Evolutionary conservation across 306 rosid genomes (phyloP).

Genomic region (Macrotyloma uniflorum): DNA sequence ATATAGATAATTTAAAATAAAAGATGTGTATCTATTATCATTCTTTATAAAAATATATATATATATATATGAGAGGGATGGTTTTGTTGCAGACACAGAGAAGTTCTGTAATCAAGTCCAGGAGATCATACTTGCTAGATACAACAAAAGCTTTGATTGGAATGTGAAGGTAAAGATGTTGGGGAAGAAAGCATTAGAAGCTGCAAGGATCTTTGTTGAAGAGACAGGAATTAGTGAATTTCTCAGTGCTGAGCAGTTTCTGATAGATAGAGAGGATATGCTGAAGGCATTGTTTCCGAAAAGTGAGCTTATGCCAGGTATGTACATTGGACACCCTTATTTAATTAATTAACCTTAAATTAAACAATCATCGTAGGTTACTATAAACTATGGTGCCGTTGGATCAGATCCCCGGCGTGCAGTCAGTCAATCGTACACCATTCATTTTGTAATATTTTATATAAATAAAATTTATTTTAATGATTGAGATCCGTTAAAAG

Average conservation of each 20-base stretch:
- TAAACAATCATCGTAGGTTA: neutral
- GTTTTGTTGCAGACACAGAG: constrained; percentile 73
- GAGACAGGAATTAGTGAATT: constrained; percentile 71
- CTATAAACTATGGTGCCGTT: neutral
- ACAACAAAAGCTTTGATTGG: constrained; percentile 87
- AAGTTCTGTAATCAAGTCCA: constrained; percentile 84
- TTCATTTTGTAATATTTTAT: too few species aligned
- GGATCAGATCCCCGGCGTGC: neutral
- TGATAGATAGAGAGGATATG: constrained; percentile 79
- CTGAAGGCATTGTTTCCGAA: constrained; percentile 70
- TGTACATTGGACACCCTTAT: neutral
- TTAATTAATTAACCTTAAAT: neutral
- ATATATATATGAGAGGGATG: neutral
- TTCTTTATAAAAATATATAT: neutral
- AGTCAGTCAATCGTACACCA: too few species aligned
- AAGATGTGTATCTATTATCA: too few species aligned
- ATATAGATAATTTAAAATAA: too few species aligned
- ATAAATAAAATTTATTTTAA: too few species aligned
- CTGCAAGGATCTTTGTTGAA: constrained; percentile 84
- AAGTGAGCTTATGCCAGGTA: constrained; percentile 90
- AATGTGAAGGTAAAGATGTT: constrained; percentile 83
- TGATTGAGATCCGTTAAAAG: neutral
- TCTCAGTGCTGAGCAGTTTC: constrained; percentile 74
- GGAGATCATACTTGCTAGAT: constrained; percentile 78
- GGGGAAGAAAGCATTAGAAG: constrained; percentile 92